phyloP scores from a whole-genome alignment of 768 basidiomycete species.

The Lepiota brunneoincarnata region DNA sequence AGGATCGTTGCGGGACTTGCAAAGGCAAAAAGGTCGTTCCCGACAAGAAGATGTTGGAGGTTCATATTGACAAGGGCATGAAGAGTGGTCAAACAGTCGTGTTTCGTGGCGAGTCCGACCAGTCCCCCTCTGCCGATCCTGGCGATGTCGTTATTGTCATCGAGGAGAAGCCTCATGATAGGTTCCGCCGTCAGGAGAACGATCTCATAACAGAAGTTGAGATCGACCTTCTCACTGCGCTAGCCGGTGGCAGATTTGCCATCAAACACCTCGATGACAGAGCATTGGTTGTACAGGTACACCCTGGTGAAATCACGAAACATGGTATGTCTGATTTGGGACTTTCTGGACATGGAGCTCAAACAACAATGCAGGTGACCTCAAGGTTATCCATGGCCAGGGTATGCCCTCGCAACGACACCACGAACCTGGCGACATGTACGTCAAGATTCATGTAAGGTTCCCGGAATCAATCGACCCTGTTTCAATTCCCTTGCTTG shows the following conservation, averaged over 20 bases:
- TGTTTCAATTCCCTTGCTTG: conserved; percentile 66
- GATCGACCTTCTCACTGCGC: conserved; percentile 88
- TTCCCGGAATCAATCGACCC: conserved; percentile 86
- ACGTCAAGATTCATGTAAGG: conserved; percentile 78
- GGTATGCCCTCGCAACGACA: conserved; percentile 99
- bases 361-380: conserved; percentile 52
- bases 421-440: conserved; percentile 94
- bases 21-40: conserved; percentile 93
- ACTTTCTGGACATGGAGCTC: not conserved
- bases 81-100: conserved; percentile 88
- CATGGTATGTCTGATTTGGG: conserved; percentile 59
- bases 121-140: conserved; percentile 82
- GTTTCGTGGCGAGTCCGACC: conserved; percentile 90
- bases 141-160: conserved; percentile 95
- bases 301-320: conserved; percentile 90
- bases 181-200: conserved; percentile 86
- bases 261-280: conserved; percentile 95
- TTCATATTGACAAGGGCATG: conserved; percentile 98
- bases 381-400: conserved; percentile 91
- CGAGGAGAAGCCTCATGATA: conserved; percentile 89
- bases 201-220: conserved; percentile 86
- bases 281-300: conserved; percentile 76
- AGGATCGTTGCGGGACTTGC: conserved; percentile 90
- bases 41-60: conserved; percentile 97
- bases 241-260: conserved; percentile 87